Base-by-base conservation (phyloP, 2,329 filamentous ascomycete species). In the Ascochyta viciae-villosae region DNA sequence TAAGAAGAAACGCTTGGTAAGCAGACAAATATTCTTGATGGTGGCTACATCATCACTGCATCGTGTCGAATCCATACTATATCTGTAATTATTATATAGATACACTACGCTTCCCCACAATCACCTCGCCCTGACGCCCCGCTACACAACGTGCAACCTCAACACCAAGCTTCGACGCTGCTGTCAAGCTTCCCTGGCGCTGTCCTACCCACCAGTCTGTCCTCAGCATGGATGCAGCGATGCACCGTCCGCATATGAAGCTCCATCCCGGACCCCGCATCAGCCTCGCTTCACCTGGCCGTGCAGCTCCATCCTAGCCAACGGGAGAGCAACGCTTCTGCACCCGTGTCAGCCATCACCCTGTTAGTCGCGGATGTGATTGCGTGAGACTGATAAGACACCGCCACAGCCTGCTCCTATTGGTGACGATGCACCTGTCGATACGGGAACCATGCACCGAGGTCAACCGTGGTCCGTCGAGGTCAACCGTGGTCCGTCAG, bases 311-410 rank as follows among this genome's bases (percentile, higher is more conserved):
- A 33, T 47, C 16, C 37, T 37, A 24, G 44, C 42, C 55, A 57
- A 53, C 53, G 40, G 48, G 53, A 46, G 34, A 46, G 45, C 42
- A 37, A 53, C 48, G 57, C 50, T 50, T 50, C 48, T 56, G 50
- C 54, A 42, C 51, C 53, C 50, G n/a, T 41, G 44, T 44, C 34
- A 58, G 58, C 62, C 45, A 50, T 60, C 53, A 48, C 38, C 33
- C 29, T 41, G 33, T 48, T 62, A 63, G 63, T 57, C 38, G 45
- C 45, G 54, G 38, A 43, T 27, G 26, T 50, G 45, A 60, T 54
- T 57, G 54, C 46, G 52, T 38, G 35, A 35, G 49, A 56, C 58
- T 54, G 55, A 57, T 60, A 59, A 58, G 41, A 52, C 22, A 43
- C 38, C 38, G 53, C 53, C 53, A 56, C 53, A 51, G 24, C 42